Conservation (phyloP, 2,329 filamentous ascomycete species). For the Cladorrhinum sp. region DNA sequence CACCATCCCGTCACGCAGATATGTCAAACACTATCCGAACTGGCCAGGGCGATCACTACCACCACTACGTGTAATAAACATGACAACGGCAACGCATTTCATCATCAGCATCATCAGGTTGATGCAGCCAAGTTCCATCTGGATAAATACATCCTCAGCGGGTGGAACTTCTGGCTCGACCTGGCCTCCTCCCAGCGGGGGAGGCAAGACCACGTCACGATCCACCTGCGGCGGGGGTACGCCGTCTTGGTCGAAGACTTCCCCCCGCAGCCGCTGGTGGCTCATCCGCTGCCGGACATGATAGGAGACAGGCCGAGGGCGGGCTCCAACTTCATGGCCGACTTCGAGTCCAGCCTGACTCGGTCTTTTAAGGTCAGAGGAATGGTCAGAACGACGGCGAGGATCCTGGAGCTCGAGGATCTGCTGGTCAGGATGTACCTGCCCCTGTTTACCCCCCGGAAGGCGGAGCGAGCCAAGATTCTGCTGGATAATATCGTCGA, state of each 20-base stretch:
- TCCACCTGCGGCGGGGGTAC: constrained; percentile 28
- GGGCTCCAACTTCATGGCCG: constrained; percentile 1
- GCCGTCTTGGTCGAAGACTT: constrained; percentile 22
- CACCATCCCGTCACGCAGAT: constrained; percentile 19
- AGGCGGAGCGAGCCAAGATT: not conserved
- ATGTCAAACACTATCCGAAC: constrained; percentile 8
- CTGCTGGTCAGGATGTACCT: constrained; percentile 26
- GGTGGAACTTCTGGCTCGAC: constrained; percentile 27
- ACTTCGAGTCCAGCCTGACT: constrained; percentile 10
- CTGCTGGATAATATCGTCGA: not conserved
- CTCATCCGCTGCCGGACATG: not conserved
- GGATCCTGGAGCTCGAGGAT: constrained; percentile 23
- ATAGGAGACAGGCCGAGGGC: not conserved
- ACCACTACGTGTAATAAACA: too few relatives aligned
- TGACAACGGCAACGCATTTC: too few relatives aligned
- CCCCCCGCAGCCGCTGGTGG: not conserved
- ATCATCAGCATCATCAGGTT: too few relatives aligned
- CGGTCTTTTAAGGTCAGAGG: constrained; percentile 12
- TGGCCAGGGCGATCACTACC: constrained; percentile 10
- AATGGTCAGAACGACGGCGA: constrained; percentile 15
- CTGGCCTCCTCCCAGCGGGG: constrained; percentile 12
- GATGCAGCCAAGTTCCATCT: not conserved
- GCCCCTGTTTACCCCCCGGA: constrained; percentile 15
- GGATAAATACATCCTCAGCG: constrained; percentile 14
- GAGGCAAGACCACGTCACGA: constrained; percentile 22